These are phyloP conservation scores for Paramecium caudatum DNA, from an alignment of 73 alveolate genomes.

Conservation along the genomic window DNA sequence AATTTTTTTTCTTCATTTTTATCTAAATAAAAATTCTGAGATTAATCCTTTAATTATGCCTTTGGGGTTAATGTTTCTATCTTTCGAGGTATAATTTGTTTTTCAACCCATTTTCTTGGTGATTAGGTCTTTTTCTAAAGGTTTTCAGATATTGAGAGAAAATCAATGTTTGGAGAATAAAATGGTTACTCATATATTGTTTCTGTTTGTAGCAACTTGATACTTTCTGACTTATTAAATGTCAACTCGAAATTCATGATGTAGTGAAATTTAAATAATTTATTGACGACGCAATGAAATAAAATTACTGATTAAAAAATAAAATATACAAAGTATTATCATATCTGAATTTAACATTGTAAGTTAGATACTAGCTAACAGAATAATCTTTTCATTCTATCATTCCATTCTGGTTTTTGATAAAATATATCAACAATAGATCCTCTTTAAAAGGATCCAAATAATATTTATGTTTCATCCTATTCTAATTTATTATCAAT, in stretches of 20 bases:
- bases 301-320: not conserved
- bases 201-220: not conserved
- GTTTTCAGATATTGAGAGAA: slow-evolving; percentile 46
- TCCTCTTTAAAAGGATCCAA: not conserved
- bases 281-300: slow-evolving; percentile 23
- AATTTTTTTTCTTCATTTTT: not conserved
- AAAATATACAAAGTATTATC: slow-evolving; percentile 15
- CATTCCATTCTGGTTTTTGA: not conserved
- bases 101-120: no score
- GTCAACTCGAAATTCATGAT: not conserved
- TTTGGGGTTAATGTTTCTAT: no score
- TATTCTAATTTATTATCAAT: not conserved
- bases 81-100: no score
- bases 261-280: not conserved
- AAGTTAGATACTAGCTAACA: not conserved
- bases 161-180: slow-evolving; percentile 24
- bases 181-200: slow-evolving; percentile 29
- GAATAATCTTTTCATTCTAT: not conserved
- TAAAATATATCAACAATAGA: not conserved
- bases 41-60: no score
- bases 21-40: not conserved
- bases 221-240: not conserved
- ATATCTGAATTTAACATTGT: not conserved
- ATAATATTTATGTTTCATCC: not conserved
- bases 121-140: no score